Evolutionary conservation across 495 filamentous ascomycete species (phyloP).

Genomic region (Podospora pseudoanserina): DNA sequence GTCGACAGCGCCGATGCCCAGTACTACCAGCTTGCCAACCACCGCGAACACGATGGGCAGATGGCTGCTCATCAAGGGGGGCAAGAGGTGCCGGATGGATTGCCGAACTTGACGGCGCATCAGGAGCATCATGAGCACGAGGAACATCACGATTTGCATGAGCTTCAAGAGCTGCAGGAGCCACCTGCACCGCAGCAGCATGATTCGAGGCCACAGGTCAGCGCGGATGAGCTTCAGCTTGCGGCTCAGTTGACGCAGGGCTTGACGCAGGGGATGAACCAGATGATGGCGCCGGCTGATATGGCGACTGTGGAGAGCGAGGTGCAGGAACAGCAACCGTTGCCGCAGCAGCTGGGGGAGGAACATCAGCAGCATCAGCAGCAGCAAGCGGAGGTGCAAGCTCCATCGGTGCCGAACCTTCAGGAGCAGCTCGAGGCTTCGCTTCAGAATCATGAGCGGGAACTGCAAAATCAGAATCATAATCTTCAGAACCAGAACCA

Average conservation of each 20-base stretch:
- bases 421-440: conserved; percentile 33
- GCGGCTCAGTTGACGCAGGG: conserved; percentile 51
- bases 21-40: conserved; percentile 28
- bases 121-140: conserved; percentile 27
- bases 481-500: conserved; percentile 28
- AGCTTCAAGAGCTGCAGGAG: conserved; percentile 31
- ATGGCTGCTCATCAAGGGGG: conserved; percentile 18
- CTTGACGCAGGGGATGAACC: conserved; percentile 36
- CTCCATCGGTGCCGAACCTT: conserved; percentile 25
- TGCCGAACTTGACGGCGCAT: conserved; percentile 20
- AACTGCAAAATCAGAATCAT: conserved; percentile 20
- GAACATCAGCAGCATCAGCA: conserved; percentile 14
- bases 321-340: conserved; percentile 19
- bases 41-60: conserved; percentile 23
- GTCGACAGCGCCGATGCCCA: conserved; percentile 27
- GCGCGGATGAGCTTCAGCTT: conserved; percentile 48
- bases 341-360: conserved; percentile 18
- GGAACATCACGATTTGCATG: conserved; percentile 23
- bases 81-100: conserved; percentile 21
- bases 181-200: conserved; percentile 30
- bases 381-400: conserved; percentile 12
- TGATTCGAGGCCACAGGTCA: conserved; percentile 32
- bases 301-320: conserved; percentile 21
- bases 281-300: conserved; percentile 35
- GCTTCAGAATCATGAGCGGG: conserved; percentile 31